Evolutionary conservation across 129 eudicot species (phyloP).

Genomic region (Flaveria linearis): DNA sequence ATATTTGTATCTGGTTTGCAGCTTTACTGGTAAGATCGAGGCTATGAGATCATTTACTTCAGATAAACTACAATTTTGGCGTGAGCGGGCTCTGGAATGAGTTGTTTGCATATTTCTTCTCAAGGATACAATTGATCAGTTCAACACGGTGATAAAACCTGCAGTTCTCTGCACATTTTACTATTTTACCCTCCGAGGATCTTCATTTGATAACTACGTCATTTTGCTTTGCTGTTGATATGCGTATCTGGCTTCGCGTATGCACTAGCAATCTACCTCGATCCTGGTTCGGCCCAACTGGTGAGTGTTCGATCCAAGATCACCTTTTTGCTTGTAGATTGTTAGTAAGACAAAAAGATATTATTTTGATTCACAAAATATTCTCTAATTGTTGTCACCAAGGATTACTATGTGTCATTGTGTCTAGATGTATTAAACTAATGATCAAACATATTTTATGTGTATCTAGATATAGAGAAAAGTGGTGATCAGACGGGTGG

Average conservation of each 20-base stretch:
- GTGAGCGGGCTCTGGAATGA: conserved; percentile 98
- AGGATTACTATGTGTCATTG: too few species aligned
- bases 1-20: conserved; percentile 39
- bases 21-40: conserved; percentile 81
- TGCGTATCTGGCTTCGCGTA: conserved; percentile 96
- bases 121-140: conserved; percentile 95
- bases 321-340: not conserved
- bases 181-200: conserved; percentile 91
- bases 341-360: not conserved
- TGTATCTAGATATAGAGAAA: too few species aligned
- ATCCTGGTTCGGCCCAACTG: conserved; percentile 90
- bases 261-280: conserved; percentile 85
- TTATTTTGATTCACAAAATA: too few species aligned
- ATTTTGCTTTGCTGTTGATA: conserved; percentile 79
- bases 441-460: too few species aligned
- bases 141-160: conserved; percentile 79
- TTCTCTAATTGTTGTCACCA: too few species aligned
- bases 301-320: conserved; percentile 34
- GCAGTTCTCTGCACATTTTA: conserved; percentile 92
- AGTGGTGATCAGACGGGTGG: too few species aligned
- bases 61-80: conserved; percentile 91
- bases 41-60: conserved; percentile 88
- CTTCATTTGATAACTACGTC: conserved; percentile 74
- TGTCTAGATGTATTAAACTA: too few species aligned
- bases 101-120: conserved; percentile 91